Conservation (phyloP, 2,329 filamentous ascomycete genomes). For the Ophiostoma tasmaniense region DNA sequence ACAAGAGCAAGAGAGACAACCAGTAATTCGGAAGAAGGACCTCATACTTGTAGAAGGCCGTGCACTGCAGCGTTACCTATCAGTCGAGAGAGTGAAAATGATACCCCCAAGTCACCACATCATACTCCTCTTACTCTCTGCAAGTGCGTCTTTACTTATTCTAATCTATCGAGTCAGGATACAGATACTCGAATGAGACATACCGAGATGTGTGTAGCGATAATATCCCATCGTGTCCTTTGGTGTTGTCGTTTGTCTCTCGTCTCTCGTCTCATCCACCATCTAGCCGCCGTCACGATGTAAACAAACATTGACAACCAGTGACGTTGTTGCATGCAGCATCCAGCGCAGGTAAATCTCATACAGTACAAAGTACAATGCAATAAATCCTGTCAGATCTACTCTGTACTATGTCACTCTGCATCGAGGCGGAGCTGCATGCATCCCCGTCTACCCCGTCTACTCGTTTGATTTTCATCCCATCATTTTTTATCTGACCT, state of each 20-base stretch:
- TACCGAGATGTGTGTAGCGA: background rate
- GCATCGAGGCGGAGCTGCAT: background rate
- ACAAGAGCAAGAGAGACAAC: background rate
- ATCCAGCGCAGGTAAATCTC: too few relatives aligned
- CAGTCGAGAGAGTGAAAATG: background rate
- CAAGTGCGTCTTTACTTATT: background rate
- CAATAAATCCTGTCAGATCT: too few relatives aligned
- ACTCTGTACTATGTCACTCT: too few relatives aligned
- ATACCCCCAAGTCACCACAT: background rate
- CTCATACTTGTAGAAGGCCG: background rate
- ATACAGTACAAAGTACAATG: too few relatives aligned
- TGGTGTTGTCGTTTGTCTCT: background rate
- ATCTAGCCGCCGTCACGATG: background rate
- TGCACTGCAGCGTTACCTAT: background rate
- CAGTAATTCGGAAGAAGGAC: background rate
- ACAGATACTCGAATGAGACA: background rate
- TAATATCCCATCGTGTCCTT: background rate
- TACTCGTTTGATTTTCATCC: background rate
- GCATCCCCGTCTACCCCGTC: background rate
- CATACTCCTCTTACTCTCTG: background rate
- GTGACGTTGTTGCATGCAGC: background rate
- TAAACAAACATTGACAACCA: background rate
- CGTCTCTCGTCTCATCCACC: background rate
- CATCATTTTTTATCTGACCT: background rate
- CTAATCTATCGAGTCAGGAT: background rate